Base-by-base conservation (phyloP, 345 rosid species). In the Eucalyptus caleyi region DNA sequence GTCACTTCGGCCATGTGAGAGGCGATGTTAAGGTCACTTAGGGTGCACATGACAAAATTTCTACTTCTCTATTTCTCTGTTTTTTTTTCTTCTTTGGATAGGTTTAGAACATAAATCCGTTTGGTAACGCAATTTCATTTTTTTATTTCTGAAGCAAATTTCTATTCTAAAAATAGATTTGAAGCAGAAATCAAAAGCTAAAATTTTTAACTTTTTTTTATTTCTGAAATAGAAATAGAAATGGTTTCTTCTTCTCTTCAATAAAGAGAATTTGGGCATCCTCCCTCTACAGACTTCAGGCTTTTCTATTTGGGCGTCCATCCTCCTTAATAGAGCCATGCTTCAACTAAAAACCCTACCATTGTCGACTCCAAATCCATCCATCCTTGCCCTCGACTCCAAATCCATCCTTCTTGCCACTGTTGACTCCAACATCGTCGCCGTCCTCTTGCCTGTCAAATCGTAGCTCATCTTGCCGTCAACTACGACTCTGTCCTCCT, bases 161-260 rank as follows among this genome's bases (percentile, higher is more conserved):
- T 53, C 1, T 53, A 21, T 53, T 53, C 2, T 0, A 21, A 0
- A 21, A 53, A 53, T 53, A 53, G 0, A 21, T 21, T 21, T 53
- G 5, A 2, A 53, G 2, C 0, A 21, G 0, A 53, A 53, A 53
- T 53, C 26, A 21, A 0, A 53, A 53, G 1, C 0, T 53, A 21
- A 53, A 53, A 21, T 53, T 53, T 53, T 21, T 53, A 53, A 21
- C 5, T 53, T 53, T 53, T 19, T 0, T 19, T 1, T 19, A 53
- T 21, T 53, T 53, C 1, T 53, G 1, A 21, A 2, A 21, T 53
- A 53, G 59, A 53, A 53, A 19, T 53, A 19, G 11, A 53, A 53
- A 53, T 21, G 26, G 8, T 53, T 53, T 53, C 11, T 53, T 53
- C 26, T 53, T 21, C 59, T 53, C 26, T 21, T 53, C 59, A 21